Conservation (phyloP, 768 basidiomycete genomes). For the Paxillus involutus region DNA sequence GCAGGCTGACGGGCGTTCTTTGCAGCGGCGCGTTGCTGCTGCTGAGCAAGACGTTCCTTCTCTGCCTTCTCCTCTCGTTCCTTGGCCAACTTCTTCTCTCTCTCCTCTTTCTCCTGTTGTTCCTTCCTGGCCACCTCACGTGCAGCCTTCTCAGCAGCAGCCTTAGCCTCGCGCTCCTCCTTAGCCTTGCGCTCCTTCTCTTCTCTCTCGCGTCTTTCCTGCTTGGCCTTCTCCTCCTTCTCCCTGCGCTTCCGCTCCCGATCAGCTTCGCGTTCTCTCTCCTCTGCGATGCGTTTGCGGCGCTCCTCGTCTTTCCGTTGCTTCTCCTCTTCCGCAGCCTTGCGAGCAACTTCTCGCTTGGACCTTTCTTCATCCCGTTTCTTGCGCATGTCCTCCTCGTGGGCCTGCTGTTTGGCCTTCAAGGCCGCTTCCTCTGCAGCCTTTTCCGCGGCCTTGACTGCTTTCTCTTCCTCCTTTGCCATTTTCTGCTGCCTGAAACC, state of each 20-base stretch:
- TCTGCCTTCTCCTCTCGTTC: conserved; percentile 62
- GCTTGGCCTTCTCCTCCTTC: conserved; percentile 61
- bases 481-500: conserved; percentile 78
- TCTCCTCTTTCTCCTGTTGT: conserved; percentile 62
- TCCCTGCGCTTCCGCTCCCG: conserved; percentile 73
- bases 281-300: conserved; percentile 72
- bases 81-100: conserved; percentile 62
- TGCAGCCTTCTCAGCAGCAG: conserved; percentile 47
- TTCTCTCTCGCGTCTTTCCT: conserved; percentile 54
- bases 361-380: conserved; percentile 86
- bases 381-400: conserved; percentile 80
- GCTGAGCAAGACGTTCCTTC: conserved; percentile 45
- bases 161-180: conserved; percentile 64
- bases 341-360: conserved; percentile 72
- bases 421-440: conserved; percentile 81
- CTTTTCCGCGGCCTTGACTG: conserved; percentile 78
- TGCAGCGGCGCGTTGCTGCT: conserved; percentile 52
- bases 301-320: conserved; percentile 81
- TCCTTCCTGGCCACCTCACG: conserved; percentile 39
- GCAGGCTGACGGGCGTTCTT: conserved; percentile 50
- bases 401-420: conserved; percentile 72
- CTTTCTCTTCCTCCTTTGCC: conserved; percentile 90
- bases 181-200: conserved; percentile 62
- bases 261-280: conserved; percentile 78
- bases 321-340: conserved; percentile 81